Percentiles rank a stretch among this genome's conserved stretches.
Conservation (phyloP, 225 moss, liverwort and hornwort genomes). For the Physcomitrellopsis africana region DNA sequence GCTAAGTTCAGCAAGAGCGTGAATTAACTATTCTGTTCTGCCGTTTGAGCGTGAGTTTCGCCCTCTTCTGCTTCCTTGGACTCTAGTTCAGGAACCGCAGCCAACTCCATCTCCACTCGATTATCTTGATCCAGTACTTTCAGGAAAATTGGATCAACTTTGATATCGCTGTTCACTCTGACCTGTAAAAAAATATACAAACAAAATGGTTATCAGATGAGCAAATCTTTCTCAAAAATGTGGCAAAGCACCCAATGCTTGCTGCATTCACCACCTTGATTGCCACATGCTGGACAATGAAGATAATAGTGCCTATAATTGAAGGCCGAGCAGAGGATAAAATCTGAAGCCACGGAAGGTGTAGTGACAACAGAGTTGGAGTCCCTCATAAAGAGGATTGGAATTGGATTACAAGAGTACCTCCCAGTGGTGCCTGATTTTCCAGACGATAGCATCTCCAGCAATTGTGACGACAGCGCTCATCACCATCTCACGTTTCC, state of each 20-base stretch:
- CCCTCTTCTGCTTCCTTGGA: constrained; percentile 26
- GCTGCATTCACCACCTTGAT: no score
- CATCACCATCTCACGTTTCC: constrained; percentile 89
- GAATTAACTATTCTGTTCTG: not conserved
- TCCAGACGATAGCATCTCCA: constrained; percentile 84
- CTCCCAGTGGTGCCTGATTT: constrained; percentile 87
- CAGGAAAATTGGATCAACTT: constrained; percentile 91
- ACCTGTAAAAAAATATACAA: constrained; percentile 55
- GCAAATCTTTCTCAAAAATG: not conserved
- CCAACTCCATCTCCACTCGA: constrained; percentile 86
- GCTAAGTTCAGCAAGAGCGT: not conserved
- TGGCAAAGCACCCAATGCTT: not conserved
- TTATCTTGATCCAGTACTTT: constrained; percentile 89
- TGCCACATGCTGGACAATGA: no score
- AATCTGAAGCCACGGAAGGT: not conserved
- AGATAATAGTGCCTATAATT: no score
- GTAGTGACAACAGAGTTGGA: not conserved
- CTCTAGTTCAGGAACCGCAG: constrained; percentile 41
- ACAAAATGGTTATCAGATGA: no score
- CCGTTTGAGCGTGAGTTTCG: constrained; percentile 32
- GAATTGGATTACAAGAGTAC: constrained; percentile 33
- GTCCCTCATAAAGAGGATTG: not conserved
- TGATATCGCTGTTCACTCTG: constrained; percentile 90
- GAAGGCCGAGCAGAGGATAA: not conserved
- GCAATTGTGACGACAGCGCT: constrained; percentile 82